These are phyloP conservation scores for Aspergillus proliferans DNA, from an alignment of 2,329 filamentous ascomycete genomes.

Conservation along the genomic window DNA sequence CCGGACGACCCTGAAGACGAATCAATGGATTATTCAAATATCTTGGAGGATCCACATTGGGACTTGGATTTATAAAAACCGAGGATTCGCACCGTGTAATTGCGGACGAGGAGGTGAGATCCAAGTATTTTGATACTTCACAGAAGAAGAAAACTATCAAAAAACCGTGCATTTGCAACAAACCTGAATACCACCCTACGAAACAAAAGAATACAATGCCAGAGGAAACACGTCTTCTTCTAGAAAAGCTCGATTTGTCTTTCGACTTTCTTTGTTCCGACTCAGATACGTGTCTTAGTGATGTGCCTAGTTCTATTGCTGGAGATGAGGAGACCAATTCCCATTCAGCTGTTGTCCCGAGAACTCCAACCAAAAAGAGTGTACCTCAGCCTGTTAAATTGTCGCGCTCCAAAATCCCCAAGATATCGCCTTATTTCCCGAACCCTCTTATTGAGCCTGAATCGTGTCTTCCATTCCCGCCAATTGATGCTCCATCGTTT, in stretches of 20 bases:
- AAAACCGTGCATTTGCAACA: not conserved
- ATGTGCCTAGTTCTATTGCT: constrained; percentile 19
- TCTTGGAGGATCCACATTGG: constrained; percentile 10
- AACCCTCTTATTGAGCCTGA: constrained; percentile 24
- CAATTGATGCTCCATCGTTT: constrained; percentile 57
- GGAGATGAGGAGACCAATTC: not conserved
- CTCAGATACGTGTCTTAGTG: constrained; percentile 31
- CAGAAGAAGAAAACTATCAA: not conserved
- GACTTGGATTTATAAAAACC: constrained; percentile 32
- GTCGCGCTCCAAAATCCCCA: constrained; percentile 18
- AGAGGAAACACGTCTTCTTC: constrained; percentile 9
- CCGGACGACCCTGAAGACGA: not conserved
- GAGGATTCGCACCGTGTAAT: constrained; percentile 34
- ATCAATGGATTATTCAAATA: not conserved
- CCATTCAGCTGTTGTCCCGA: constrained; percentile 1
- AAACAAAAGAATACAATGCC: constrained; percentile 5
- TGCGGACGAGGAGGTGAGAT: constrained; percentile 35
- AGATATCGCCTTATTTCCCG: constrained; percentile 41
- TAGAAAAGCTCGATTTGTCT: constrained; percentile 9
- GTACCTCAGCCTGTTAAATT: constrained; percentile 7
- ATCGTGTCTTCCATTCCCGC: constrained; percentile 57
- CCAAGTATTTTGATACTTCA: constrained; percentile 24
- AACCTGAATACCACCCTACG: not conserved
- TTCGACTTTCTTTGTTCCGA: constrained; percentile 24
- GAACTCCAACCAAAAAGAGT: constrained; percentile 6